Base-by-base conservation (phyloP, 163 green algal species). In the Coccomyxa subellipsoidea region DNA sequence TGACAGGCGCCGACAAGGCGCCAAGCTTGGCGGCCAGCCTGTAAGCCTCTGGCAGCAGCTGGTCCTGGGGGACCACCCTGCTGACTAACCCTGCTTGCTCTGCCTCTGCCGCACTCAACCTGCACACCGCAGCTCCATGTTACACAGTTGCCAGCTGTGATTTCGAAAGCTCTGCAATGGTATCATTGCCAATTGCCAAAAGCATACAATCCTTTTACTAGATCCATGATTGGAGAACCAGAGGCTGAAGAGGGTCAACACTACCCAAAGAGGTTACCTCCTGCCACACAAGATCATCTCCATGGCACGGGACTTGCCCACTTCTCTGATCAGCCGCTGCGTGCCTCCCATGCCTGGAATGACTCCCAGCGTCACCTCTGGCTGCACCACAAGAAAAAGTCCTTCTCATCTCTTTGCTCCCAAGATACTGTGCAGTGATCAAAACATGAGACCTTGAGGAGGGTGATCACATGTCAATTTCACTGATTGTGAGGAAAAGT, bases 261-360 rank as follows among this genome's bases (percentile, higher is more conserved):
- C n/a, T n/a, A n/a, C n/a, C n/a, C n/a, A n/a, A n/a, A n/a, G n/a
- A n/a, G n/a, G n/a, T 32, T 27, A 87, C 80, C 83, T 86, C 32
- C 38, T 79, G 39, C 90, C 93, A 18, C 92, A 95, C 29, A 97
- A 88, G 36, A 96, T 90, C 78, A 96, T 87, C 40, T 97, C 94
- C 91, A 95, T 95, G 31, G 94, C 94, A 2, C 87, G 86, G 37
- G 85, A 85, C 78, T 92, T 92, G 80, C 94, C 94, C 29, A 97
- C 87, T 1, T 89, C 82, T 23, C 92, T 86, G 8, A 91, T 87
- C 79, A 98, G 86, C 7, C 94, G 84, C 89, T 98, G 94, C 1
- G 94, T 98, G 54, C 90, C 94, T 29, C 94, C 94, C 83, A 95
- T 94, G n/a, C 92, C 93, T 23, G 94, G 94, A 54, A 97, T 94